Conservation (phyloP, 345 rosid genomes). For the Physaria fendleri region DNA sequence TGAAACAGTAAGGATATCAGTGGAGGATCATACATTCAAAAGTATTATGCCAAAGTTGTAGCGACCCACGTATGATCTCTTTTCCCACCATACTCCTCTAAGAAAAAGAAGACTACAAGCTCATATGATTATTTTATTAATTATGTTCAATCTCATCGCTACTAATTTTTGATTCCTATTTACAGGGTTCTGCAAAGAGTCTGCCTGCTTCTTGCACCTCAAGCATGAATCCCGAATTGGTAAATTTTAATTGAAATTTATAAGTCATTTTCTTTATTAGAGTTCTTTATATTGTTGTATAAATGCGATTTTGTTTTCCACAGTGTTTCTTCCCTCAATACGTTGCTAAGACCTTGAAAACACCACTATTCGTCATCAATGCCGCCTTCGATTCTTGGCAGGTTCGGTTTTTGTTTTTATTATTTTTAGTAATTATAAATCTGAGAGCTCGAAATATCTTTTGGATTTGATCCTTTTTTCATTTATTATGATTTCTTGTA, state of each 20-base stretch:
- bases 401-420: conserved; percentile 39
- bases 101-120: too few relatives aligned
- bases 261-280: neutral
- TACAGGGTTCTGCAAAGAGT: conserved; percentile 70
- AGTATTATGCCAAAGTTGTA: conserved; percentile 59
- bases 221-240: conserved; percentile 57
- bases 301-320: neutral
- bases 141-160: accelerated
- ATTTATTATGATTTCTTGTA: neutral
- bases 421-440: neutral
- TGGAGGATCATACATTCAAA: conserved; percentile 55
- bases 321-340: conserved; percentile 99
- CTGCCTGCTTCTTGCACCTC: conserved; percentile 81
- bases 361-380: conserved; percentile 80
- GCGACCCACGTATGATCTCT: conserved; percentile 53
- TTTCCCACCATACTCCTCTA: neutral
- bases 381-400: conserved; percentile 94
- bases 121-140: too few relatives aligned
- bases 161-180: conserved; percentile 14
- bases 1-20: conserved; percentile 64
- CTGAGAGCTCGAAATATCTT: neutral
- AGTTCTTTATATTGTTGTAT: neutral
- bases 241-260: conserved; percentile 17
- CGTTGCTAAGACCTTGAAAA: conserved; percentile 45
- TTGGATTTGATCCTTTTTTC: neutral